These are phyloP conservation scores for Monilinia vaccinii-corymbosi DNA, from an alignment of 2,329 filamentous ascomycete species.

Conservation along the genomic window DNA sequence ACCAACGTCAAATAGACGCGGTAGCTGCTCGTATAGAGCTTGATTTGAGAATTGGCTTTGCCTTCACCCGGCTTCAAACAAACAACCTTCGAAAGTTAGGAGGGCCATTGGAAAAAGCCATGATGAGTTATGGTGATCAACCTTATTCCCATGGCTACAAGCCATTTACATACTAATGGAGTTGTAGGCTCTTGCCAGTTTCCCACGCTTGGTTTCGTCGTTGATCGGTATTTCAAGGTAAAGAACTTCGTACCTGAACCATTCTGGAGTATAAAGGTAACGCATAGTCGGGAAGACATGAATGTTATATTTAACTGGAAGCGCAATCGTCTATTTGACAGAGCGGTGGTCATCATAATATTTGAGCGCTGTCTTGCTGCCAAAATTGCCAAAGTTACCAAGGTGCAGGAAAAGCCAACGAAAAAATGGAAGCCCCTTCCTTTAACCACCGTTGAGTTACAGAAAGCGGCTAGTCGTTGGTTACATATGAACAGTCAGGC, in stretches of 20 bases:
- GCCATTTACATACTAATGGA: constrained; percentile 10
- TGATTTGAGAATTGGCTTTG: constrained; percentile 83
- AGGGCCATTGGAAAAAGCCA: constrained; percentile 41
- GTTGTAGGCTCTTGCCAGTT: constrained; percentile 78
- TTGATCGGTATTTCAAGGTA: constrained; percentile 90
- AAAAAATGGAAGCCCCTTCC: constrained; percentile 92
- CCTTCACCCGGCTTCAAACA: constrained; percentile 84
- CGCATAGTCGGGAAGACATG: constrained; percentile 66
- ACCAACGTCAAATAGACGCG: constrained; percentile 78
- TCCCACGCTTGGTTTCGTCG: constrained; percentile 91
- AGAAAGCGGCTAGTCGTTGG: constrained; percentile 87
- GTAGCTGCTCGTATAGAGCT: constrained; percentile 85
- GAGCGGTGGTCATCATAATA: constrained; percentile 68
- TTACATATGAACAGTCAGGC: constrained; percentile 84
- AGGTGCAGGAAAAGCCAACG: constrained; percentile 83
- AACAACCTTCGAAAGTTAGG: constrained; percentile 66
- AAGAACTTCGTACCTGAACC: constrained; percentile 86
- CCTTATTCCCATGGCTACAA: background rate
- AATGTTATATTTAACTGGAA: constrained; percentile 80
- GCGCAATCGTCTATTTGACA: constrained; percentile 77
- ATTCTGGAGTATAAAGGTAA: constrained; percentile 88
- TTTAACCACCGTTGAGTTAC: constrained; percentile 88
- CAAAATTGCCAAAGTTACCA: constrained; percentile 69
- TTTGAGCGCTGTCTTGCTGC: constrained; percentile 78
- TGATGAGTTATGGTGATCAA: constrained; percentile 70